Evolutionary conservation across 1,139 yeast genomes (phyloP), one percentile per base, ranked within the genome.

Genomic region (Ogataea hybrid): DNA sequence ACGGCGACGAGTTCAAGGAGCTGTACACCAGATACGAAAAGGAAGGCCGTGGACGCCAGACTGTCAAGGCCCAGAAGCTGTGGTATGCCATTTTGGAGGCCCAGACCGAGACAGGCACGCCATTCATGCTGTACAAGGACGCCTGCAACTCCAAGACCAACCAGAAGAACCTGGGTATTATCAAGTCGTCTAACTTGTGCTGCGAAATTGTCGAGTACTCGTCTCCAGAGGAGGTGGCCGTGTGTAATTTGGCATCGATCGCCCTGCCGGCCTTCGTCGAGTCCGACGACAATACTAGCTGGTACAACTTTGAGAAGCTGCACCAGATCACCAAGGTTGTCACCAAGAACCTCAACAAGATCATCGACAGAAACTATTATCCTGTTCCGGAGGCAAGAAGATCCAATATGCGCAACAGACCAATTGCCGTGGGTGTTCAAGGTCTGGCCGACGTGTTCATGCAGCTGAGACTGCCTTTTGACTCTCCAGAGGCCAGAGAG

Each of bases 81-180:
- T 77, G 83, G 83, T 70, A 75, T 51, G 69, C 78, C 37, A 75
- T 77, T 40, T 64, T 77, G 53, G 81, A 75, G 54, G 73, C 81
- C 29, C 83, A 77, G 61, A 77, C 80, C 36, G 83, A 77, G 64
- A 77, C 83, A 18, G 83, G 83, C 56, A 76, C 79, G 47, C 83
- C 83, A 39, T 77, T 74, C 62, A 75, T 77, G 79, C 63, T 77
- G 42, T 77, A 75, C 63, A 77, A 77, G 58, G 83, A 77, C 63
- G 73, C 82, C 20, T 76, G 82, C 65, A 77, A 77, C 62, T 48
- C 62, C 45, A 77, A 77, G 59, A 65, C 79, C 41, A 77, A 77
- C 61, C 83, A 77, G 61, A 69, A 75, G 68, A 77, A 77, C 58
- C 68, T 77, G 61, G 83, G 83, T 54, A 63, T 73, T 31, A 77